Conservation (phyloP, 441 rosid genomes). For the Biscutella laevigata region DNA sequence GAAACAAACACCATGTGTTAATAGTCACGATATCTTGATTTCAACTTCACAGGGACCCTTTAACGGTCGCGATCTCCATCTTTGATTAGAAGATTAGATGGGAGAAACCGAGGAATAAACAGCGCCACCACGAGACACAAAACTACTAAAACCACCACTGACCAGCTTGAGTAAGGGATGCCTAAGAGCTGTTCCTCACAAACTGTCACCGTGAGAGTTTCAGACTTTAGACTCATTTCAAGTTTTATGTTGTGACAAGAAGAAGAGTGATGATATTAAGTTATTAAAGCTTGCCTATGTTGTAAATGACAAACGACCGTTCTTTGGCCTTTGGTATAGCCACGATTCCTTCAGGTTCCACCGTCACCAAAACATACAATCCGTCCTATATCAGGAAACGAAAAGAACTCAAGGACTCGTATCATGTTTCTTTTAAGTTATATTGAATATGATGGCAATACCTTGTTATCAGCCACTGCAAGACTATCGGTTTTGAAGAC, state of each 20-base stretch:
- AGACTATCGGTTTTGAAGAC: conserved; percentile 52
- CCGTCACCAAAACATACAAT: conserved; percentile 47
- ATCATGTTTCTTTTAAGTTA: not conserved
- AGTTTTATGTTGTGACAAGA: not conserved
- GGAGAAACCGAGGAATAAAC: conserved; percentile 50
- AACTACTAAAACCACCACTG: conserved; percentile 51
- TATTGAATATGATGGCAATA: conserved; percentile 16
- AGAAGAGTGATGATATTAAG: not conserved
- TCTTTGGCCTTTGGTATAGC: conserved; percentile 55
- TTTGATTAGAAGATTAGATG: conserved; percentile 35
- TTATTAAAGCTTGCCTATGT: conserved; percentile 46
- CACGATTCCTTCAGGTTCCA: conserved; percentile 80
- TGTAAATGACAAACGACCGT: conserved; percentile 50
- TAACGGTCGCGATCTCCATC: conserved; percentile 25
- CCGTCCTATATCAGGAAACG: conserved; percentile 35
- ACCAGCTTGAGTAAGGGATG: conserved; percentile 65
- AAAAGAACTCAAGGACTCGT: not conserved
- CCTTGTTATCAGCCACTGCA: conserved; percentile 38
- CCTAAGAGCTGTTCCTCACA: conserved; percentile 75
- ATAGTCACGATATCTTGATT: too few species aligned
- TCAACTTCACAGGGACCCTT: too few species aligned
- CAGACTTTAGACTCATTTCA: not conserved
- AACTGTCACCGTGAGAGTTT: conserved; percentile 35
- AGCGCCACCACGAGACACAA: conserved; percentile 56
- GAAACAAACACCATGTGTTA: too few species aligned